These are phyloP conservation scores for Inosperma sp. DNA, from an alignment of 768 basidiomycete species.

Conservation along the genomic window DNA sequence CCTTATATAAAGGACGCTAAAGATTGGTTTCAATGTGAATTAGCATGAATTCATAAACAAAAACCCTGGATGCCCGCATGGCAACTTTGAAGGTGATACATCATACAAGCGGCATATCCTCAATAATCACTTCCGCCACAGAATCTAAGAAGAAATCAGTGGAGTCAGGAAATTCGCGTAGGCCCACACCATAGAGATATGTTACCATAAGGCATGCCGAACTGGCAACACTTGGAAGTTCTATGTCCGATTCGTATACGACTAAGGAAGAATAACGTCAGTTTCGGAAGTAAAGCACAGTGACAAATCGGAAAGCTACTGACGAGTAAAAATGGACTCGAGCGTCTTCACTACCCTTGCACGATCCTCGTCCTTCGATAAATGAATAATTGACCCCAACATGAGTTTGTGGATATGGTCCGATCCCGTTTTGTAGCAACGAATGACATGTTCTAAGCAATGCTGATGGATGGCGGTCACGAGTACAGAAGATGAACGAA, in stretches of 20 bases:
- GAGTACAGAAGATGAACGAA: no score
- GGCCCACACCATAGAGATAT: constrained; percentile 1
- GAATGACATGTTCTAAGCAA: constrained; percentile 54
- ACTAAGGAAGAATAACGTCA: constrained; percentile 35
- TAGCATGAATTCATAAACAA: no score
- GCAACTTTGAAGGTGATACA: no score
- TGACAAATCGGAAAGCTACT: constrained; percentile 27
- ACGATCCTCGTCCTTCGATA: constrained; percentile 71
- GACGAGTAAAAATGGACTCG: constrained; percentile 56
- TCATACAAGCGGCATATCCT: constrained; percentile 73
- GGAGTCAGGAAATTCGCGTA: neutral
- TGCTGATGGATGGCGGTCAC: constrained; percentile 62
- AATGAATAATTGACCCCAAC: constrained; percentile 72
- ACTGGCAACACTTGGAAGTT: constrained; percentile 56
- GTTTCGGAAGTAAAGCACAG: neutral
- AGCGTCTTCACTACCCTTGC: constrained; percentile 57
- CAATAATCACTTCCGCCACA: constrained; percentile 75
- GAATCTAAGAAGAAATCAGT: constrained; percentile 51
- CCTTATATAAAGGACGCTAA: no score
- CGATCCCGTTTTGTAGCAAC: constrained; percentile 40
- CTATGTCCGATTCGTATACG: constrained; percentile 52
- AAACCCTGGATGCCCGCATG: no score
- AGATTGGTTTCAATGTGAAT: no score
- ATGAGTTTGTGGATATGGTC: constrained; percentile 64
- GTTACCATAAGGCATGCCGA: constrained; percentile 70